phyloP scores from a whole-genome alignment of 257 asterid genomes.

The Scutellaria minor region DNA sequence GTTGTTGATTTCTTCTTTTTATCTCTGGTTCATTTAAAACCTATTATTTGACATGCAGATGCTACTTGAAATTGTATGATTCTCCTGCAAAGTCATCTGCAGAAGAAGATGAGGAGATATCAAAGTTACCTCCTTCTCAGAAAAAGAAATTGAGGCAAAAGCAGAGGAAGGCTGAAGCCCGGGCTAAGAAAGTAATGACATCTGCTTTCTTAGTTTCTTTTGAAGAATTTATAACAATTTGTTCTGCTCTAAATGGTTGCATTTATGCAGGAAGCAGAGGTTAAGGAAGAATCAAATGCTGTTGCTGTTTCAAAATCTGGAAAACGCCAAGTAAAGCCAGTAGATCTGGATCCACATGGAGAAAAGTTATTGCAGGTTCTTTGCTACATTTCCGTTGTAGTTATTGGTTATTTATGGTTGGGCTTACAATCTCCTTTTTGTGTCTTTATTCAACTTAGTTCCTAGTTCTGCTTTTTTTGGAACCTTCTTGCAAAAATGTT shows the following conservation, averaged over 20 bases:
- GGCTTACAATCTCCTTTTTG: conserved; percentile 18
- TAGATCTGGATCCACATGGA: conserved; percentile 93
- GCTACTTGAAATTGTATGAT: conserved; percentile 90
- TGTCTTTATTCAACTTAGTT: conserved; percentile 5
- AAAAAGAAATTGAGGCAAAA: conserved; percentile 93
- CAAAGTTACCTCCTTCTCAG: conserved; percentile 86
- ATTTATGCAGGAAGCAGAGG: conserved; percentile 83
- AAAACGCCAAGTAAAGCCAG: conserved; percentile 81
- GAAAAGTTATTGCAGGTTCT: conserved; percentile 84
- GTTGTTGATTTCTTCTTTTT: conserved; percentile 22
- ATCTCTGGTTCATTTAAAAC: conserved; percentile 16
- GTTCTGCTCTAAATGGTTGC: conserved; percentile 24
- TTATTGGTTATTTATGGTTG: conserved; percentile 9
- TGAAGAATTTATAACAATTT: conserved; percentile 23
- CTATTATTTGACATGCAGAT: conserved; percentile 55
- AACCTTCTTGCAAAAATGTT: conserved; percentile 6
- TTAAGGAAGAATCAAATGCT: conserved; percentile 78
- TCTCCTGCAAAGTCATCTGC: conserved; percentile 80
- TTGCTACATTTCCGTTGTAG: conserved; percentile 24
- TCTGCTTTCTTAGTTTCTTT: conserved; percentile 31
- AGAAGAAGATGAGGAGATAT: conserved; percentile 87
- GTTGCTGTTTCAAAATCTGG: conserved; percentile 71
- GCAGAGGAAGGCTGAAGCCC: conserved; percentile 96
- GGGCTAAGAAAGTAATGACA: conserved; percentile 83
- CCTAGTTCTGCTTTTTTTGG: conserved; percentile 6